Percentiles rank a stretch among this genome's conserved stretches.
Conservation (phyloP, 106 monocot genomes). For the Dioscorea alata region DNA sequence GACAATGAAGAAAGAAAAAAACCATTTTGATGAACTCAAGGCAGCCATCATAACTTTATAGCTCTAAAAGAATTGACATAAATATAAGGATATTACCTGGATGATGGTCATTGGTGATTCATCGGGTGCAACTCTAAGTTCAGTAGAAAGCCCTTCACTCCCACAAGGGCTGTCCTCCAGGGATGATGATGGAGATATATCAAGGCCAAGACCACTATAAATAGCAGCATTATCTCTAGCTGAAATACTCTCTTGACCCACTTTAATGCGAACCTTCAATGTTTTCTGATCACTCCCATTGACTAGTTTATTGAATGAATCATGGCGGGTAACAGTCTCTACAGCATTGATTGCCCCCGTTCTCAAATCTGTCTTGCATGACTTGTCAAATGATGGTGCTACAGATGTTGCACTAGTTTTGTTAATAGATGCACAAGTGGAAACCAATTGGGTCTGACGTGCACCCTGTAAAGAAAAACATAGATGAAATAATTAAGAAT, state of each 20-base stretch:
- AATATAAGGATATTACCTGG: slow-evolving; percentile 11
- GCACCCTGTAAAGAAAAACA: slow-evolving; percentile 22
- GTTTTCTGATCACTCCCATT: slow-evolving; percentile 16
- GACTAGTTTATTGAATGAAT: slow-evolving; percentile 13
- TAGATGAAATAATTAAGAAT: not conserved
- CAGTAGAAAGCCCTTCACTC: slow-evolving; percentile 14
- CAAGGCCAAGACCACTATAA: slow-evolving; percentile 40
- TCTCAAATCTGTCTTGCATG: slow-evolving; percentile 14
- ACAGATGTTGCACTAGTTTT: slow-evolving; percentile 15
- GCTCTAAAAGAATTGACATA: not conserved
- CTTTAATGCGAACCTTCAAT: slow-evolving; percentile 37
- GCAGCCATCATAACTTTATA: not conserved
- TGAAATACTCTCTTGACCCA: slow-evolving; percentile 16
- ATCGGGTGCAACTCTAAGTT: not conserved
- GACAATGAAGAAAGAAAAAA: slow-evolving; percentile 6
- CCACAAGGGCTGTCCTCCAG: slow-evolving; percentile 21
- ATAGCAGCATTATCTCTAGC: slow-evolving; percentile 32
- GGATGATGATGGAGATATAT: slow-evolving; percentile 35
- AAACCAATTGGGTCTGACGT: slow-evolving; percentile 27
- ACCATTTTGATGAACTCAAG: too few relatives aligned
- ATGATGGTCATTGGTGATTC: slow-evolving; percentile 28
- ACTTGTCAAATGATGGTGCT: slow-evolving; percentile 10
- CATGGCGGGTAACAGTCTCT: slow-evolving; percentile 13
- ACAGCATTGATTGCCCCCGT: not conserved
- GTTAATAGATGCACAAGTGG: slow-evolving; percentile 27